Percentiles rank a stretch among this genome's conserved stretches.
phyloP scores from a whole-genome alignment of 805 yeast species.

The Ogataea ramenticola region DNA sequence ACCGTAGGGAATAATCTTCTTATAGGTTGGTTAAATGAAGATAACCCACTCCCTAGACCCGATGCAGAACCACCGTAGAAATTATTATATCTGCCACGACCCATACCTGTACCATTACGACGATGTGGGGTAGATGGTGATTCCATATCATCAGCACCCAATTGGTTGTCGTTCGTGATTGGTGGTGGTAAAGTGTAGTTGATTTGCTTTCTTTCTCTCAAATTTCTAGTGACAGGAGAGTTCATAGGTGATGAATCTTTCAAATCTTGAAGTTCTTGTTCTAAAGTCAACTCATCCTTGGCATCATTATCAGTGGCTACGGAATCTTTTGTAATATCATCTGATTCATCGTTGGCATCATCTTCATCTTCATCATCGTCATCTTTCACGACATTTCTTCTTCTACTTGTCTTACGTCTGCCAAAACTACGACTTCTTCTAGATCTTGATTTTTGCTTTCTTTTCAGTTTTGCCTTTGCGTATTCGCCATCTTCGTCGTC shows the following conservation, averaged over 20 bases:
- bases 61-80: conserved; percentile 17
- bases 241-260: conserved; percentile 55
- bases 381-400: conserved; percentile 8
- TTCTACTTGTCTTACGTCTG: conserved; percentile 1
- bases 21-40: conserved; percentile 33
- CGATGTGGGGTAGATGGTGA: conserved; percentile 11
- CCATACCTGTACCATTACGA: conserved; percentile 7
- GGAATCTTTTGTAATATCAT: conserved; percentile 3
- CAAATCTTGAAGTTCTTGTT: conserved; percentile 60
- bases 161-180: conserved; percentile 36
- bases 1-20: conserved; percentile 85
- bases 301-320: conserved; percentile 4
- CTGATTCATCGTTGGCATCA: conserved; percentile 6
- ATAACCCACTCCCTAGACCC: conserved; percentile 27
- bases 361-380: conserved; percentile 7
- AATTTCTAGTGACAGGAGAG: conserved; percentile 39
- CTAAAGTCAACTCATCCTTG: conserved; percentile 32
- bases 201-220: conserved; percentile 64
- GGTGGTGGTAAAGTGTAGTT: conserved; percentile 86
- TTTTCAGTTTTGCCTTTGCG: not conserved
- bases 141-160: conserved; percentile 8
- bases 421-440: conserved; percentile 1
- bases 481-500: conserved; percentile 10
- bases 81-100: conserved; percentile 3
- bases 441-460: conserved; percentile 5